Evolutionary conservation across 345 rosid genomes (phyloP), one percentile per base, ranked within the genome.

Genomic region (Hirschfeldia incana): DNA sequence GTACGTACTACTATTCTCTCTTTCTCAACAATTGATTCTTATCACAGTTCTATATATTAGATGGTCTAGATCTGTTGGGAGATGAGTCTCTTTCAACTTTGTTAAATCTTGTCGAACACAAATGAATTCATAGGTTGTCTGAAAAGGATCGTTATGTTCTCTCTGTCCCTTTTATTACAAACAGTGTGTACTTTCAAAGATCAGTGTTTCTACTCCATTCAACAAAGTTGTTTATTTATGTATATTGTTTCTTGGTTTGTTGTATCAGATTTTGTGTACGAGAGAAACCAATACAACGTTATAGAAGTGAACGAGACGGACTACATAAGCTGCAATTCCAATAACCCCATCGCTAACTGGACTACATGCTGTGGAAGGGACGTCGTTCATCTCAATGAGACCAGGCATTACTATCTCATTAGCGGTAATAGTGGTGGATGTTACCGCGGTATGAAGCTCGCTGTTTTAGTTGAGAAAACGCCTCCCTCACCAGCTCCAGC

Each of bases 361-460:
- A 95, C 92, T 11, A 21, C 86, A 59, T 6, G 98, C 98, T 70
- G 90, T 2, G 98, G 99, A 76, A 87, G 99, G 69, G 99, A 95
- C 27, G 86, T 93, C 12, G 97, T 92, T 84, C 97, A 91, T 4
- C 89, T 95, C 71, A 95, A 95, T 11, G 93, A 73, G 59, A 96
- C 97, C 5, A 87, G 90, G 2, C 71, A 81, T 26, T 93, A 85
- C 88, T 96, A 90, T 75, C 79, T 93, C 77, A 76, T 93, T 33
- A 93, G 97, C 21, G 94, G 99, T 76, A 89, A 86, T 63, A 97
- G 99, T 17, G 91, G 89, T 86, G 91, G 91, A 76, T 96, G 99
- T 85, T 91, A n/a, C 9, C 80, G 87, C 0, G 98, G 97, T 75
- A 89, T 92, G 91, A 96, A 93, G 83, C 15, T 96, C 2, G 83